Conservation (phyloP, 1,139 yeast species). For the Wickerhamiella infanticola region DNA sequence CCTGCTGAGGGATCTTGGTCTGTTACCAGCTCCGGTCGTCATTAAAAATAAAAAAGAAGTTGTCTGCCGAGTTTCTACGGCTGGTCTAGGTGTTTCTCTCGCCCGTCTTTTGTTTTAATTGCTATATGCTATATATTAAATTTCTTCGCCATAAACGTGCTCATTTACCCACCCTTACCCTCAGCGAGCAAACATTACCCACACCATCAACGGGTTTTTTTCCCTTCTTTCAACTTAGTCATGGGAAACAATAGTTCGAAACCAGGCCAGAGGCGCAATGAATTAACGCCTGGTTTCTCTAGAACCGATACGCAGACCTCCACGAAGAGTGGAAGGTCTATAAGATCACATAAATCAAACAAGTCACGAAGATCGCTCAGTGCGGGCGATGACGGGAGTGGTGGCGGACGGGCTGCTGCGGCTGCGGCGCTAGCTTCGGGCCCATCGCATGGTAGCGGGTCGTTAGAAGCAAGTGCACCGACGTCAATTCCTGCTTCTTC, state of each 20-base stretch:
- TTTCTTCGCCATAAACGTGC: too few species aligned
- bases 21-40: slow-evolving; percentile 7
- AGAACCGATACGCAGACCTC: slow-evolving; percentile 30
- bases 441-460: not conserved
- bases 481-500: not conserved
- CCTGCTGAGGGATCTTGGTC: slow-evolving; percentile 17
- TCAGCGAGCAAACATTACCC: too few species aligned
- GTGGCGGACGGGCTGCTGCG: not conserved
- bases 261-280: slow-evolving; percentile 20
- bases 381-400: not conserved
- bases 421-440: not conserved
- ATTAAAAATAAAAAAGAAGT: not conserved
- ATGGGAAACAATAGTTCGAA: slow-evolving; percentile 26
- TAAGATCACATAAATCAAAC: slow-evolving; percentile 11
- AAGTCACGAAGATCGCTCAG: not conserved
- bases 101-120: too few species aligned
- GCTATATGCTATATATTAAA: not conserved
- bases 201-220: not conserved
- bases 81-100: too few species aligned
- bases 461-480: not conserved
- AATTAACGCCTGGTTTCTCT: slow-evolving; percentile 26
- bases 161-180: too few species aligned
- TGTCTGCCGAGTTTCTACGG: too few species aligned
- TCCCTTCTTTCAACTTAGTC: not conserved
- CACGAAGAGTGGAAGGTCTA: slow-evolving; percentile 23